Evolutionary conservation across 805 yeast species (phyloP).

Genomic region (Alloascoidea africana): DNA sequence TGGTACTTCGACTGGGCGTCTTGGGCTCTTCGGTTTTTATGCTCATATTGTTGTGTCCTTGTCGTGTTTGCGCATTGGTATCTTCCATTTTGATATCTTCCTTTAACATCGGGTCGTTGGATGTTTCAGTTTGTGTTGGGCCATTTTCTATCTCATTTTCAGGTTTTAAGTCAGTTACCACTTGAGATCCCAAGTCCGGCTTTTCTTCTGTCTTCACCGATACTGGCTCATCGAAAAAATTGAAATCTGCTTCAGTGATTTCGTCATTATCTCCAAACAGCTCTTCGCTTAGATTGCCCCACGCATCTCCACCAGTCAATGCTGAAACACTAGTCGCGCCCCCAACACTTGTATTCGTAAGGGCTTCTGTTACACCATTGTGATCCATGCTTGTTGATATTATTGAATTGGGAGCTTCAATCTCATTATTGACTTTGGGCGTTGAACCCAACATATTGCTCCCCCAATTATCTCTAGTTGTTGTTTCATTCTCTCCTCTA

Average conservation of each 20-base stretch:
- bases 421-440: slow-evolving; percentile 3
- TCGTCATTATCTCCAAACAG: slow-evolving; percentile 19
- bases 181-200: no score
- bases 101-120: neutral
- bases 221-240: slow-evolving; percentile 21
- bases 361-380: slow-evolving; percentile 4
- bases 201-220: slow-evolving; percentile 4
- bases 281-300: slow-evolving; percentile 16
- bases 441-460: no score
- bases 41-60: neutral
- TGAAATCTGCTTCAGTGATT: slow-evolving; percentile 26
- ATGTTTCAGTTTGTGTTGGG: neutral
- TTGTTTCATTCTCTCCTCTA: slow-evolving; percentile 8
- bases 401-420: slow-evolving; percentile 4
- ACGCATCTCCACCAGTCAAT: slow-evolving; percentile 7
- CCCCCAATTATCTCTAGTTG: no score
- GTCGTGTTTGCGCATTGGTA: neutral
- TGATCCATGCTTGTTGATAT: slow-evolving; percentile 2
- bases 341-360: slow-evolving; percentile 7
- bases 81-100: neutral
- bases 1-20: neutral
- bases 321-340: slow-evolving; percentile 4
- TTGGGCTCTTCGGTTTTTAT: neutral
- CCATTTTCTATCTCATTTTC: neutral
- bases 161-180: no score